These are phyloP conservation scores for Dunaliella sp. DNA, from an alignment of 139 green algal species.

Conservation along the genomic window DNA sequence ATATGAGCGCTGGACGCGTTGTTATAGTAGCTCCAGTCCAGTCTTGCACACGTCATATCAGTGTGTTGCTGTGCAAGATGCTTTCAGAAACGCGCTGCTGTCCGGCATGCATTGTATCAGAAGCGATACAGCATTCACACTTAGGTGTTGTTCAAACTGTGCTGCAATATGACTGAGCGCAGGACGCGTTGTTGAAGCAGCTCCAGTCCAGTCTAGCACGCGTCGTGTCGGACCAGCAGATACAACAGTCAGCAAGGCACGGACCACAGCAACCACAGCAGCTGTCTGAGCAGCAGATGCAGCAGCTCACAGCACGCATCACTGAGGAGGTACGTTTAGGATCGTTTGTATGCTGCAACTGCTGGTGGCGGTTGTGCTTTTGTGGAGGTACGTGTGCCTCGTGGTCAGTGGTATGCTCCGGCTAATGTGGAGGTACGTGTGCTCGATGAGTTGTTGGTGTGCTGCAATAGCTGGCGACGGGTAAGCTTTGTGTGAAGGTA, in stretches of 20 bases:
- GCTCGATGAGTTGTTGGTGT: background rate
- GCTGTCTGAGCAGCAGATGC: background rate
- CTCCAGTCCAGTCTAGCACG: background rate
- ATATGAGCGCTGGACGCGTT: no score
- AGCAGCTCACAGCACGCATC: no score
- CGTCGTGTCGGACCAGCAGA: background rate
- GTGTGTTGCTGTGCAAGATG: no score
- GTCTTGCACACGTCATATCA: no score
- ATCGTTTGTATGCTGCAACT: background rate
- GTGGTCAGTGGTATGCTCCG: background rate
- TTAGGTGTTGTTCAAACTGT: no score
- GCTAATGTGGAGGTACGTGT: background rate
- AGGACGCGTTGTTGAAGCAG: conserved; percentile 8
- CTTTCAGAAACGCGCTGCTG: no score
- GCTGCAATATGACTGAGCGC: no score
- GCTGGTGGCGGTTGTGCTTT: background rate
- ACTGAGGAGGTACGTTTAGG: background rate
- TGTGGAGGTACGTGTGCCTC: background rate
- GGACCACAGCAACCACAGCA: background rate
- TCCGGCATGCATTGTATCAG: no score
- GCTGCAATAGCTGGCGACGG: no score
- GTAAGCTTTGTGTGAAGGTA: background rate
- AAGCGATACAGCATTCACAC: no score
- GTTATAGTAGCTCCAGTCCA: no score
- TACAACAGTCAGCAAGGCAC: background rate